phyloP scores from a whole-genome alignment of 1,284 basidiomycete genomes.

The Cryptococcus depauperatus region DNA sequence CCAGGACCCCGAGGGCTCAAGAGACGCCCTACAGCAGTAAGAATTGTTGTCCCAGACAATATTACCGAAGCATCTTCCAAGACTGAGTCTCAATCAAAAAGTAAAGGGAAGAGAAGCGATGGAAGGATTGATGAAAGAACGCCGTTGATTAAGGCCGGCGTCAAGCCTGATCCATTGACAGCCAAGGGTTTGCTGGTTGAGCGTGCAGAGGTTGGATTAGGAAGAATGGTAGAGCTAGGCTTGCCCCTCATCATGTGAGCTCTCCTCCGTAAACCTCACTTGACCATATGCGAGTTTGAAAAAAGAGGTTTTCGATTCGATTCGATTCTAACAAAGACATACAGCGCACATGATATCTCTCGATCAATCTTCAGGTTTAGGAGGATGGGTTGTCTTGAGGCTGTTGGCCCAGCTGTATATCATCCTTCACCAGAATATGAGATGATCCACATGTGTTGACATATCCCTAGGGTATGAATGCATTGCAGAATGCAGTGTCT shows the following conservation, averaged over 20 bases:
- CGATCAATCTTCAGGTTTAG: conserved; percentile 63
- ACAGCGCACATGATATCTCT: conserved; percentile 69
- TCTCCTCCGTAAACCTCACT: not conserved
- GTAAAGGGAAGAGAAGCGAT: not conserved
- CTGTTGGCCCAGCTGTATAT: conserved; percentile 71
- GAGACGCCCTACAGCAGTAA: conserved; percentile 35
- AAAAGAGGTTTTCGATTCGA: not conserved
- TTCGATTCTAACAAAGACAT: conserved; percentile 27
- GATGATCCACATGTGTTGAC: not conserved
- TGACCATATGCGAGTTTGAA: not conserved
- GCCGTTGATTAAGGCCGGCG: conserved; percentile 40
- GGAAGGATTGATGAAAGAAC: conserved; percentile 25
- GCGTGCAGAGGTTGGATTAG: conserved; percentile 24
- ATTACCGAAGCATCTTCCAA: not conserved
- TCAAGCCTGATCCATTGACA: conserved; percentile 31
- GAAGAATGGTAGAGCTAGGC: conserved; percentile 34
- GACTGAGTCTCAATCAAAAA: not conserved
- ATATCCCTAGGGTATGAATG: conserved; percentile 56
- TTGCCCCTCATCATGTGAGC: conserved; percentile 34
- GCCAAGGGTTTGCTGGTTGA: conserved; percentile 15
- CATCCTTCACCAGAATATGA: not conserved
- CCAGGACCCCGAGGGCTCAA: too few species aligned
- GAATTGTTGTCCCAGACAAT: conserved; percentile 18
- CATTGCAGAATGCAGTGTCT: conserved; percentile 58
- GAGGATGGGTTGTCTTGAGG: conserved; percentile 68